A percentile compares a stretch with the other conserved stretches of the same genome.
Evolutionary conservation across 441 rosid genomes (phyloP).

Genomic region (Euphorbia schlechtendalii): DNA sequence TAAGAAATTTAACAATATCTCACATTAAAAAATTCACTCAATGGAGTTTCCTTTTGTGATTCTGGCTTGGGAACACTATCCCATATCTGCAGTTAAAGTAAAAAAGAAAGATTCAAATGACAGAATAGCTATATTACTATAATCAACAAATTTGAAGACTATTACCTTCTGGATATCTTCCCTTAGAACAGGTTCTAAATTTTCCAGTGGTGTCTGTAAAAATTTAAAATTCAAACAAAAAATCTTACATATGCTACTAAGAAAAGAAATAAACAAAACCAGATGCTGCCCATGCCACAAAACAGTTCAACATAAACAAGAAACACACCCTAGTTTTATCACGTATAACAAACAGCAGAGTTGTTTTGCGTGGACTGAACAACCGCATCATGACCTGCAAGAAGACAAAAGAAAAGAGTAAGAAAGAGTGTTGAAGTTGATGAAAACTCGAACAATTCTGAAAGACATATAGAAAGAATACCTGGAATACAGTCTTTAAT

Average conservation of each 20-base stretch:
- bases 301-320: too few relatives aligned
- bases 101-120: constrained; percentile 12
- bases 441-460: constrained; percentile 12
- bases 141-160: constrained; percentile 8
- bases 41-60: constrained; percentile 84
- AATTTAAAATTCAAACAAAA: constrained; percentile 16
- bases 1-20: constrained; percentile 16
- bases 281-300: too few relatives aligned
- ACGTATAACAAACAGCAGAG: constrained; percentile 93
- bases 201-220: constrained; percentile 89
- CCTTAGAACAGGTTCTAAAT: constrained; percentile 88
- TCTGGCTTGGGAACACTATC: constrained; percentile 92
- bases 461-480: constrained; percentile 18
- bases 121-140: constrained; percentile 9
- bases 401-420: constrained; percentile 16
- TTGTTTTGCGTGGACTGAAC: constrained; percentile 98
- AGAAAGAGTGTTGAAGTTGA: constrained; percentile 14
- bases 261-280: constrained; percentile 5
- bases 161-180: constrained; percentile 97
- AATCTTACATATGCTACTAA: constrained; percentile 3
- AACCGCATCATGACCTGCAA: constrained; percentile 98
- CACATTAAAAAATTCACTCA: constrained; percentile 97
- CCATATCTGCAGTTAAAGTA: constrained; percentile 71
- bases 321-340: constrained; percentile 88
- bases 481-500: constrained; percentile 98